Evolutionary conservation across 2,329 filamentous ascomycete species (phyloP).

Genomic region (Phaeomoniella chlamydospora): DNA sequence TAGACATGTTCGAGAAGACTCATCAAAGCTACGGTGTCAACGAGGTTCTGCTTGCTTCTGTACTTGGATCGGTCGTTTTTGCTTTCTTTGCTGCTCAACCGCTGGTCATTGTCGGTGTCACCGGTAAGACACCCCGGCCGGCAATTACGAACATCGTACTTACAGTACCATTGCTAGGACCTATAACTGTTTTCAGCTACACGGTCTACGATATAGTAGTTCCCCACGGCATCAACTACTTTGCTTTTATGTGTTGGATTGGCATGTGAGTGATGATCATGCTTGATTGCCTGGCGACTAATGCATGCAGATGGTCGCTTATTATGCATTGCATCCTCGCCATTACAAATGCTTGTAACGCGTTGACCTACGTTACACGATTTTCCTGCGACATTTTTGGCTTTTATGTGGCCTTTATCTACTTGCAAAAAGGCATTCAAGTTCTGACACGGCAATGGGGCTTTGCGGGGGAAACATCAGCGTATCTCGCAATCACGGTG

Average conservation of each 20-base stretch:
- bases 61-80: constrained; percentile 71
- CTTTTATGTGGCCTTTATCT: constrained; percentile 86
- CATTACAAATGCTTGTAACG: constrained; percentile 75
- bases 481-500: constrained; percentile 64
- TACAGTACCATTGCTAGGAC: constrained; percentile 31
- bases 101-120: constrained; percentile 80
- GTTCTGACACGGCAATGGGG: constrained; percentile 63
- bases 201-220: constrained; percentile 82
- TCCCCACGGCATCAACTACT: constrained; percentile 63
- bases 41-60: constrained; percentile 75
- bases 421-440: constrained; percentile 81
- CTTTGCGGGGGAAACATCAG: constrained; percentile 42
- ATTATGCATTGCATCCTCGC: constrained; percentile 76
- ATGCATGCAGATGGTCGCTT: constrained; percentile 52
- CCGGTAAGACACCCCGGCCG: constrained; percentile 33
- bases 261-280: constrained; percentile 52
- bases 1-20: constrained; percentile 89
- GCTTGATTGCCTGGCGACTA: neutral
- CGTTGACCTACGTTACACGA: constrained; percentile 73
- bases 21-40: constrained; percentile 77
- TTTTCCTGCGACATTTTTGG: constrained; percentile 92
- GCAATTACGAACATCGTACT: neutral
- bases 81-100: constrained; percentile 68
- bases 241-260: constrained; percentile 86
- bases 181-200: constrained; percentile 89